A percentile compares a stretch with the other conserved stretches of the same genome.
Evolutionary conservation across 2,329 filamentous ascomycete genomes (phyloP).

Genomic region (Boeremia lycopersici): DNA sequence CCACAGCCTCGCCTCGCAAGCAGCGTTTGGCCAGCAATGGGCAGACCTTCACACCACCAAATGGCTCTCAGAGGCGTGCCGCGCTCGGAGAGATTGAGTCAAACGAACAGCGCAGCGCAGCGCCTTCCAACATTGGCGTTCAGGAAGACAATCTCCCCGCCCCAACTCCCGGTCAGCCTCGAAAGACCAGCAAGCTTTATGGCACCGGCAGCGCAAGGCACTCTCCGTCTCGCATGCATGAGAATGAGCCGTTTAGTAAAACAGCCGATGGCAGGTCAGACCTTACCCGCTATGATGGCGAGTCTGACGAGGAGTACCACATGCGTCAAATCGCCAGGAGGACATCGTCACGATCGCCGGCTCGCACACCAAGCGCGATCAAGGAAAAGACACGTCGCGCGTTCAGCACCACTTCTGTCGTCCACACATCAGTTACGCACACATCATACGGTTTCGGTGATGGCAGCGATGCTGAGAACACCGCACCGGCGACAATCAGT

Average conservation of each 20-base stretch:
- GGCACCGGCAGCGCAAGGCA: slow-evolving; percentile 56
- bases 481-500: slow-evolving; percentile 33
- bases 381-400: slow-evolving; percentile 72
- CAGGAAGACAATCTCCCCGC: slow-evolving; percentile 92
- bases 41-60: slow-evolving; percentile 82
- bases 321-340: slow-evolving; percentile 67
- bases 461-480: slow-evolving; percentile 57
- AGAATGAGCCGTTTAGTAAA: slow-evolving; percentile 57
- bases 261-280: slow-evolving; percentile 65
- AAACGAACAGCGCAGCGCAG: slow-evolving; percentile 63
- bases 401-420: slow-evolving; percentile 71
- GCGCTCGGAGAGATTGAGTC: slow-evolving; percentile 94
- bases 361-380: slow-evolving; percentile 60
- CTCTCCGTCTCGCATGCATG: slow-evolving; percentile 50
- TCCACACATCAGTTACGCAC: slow-evolving; percentile 44
- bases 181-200: slow-evolving; percentile 82
- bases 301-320: slow-evolving; percentile 84
- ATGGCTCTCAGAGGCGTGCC: slow-evolving; percentile 75
- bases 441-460: slow-evolving; percentile 44
- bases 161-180: slow-evolving; percentile 92
- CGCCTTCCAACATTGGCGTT: slow-evolving; percentile 61
- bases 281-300: slow-evolving; percentile 64
- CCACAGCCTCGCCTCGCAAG: slow-evolving; percentile 59
- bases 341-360: slow-evolving; percentile 68
- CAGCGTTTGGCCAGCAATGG: slow-evolving; percentile 64